A percentile compares a stretch with the other conserved stretches of the same genome.
phyloP scores from a whole-genome alignment of 2,329 filamentous ascomycete species.

The Claviceps digitariae region DNA sequence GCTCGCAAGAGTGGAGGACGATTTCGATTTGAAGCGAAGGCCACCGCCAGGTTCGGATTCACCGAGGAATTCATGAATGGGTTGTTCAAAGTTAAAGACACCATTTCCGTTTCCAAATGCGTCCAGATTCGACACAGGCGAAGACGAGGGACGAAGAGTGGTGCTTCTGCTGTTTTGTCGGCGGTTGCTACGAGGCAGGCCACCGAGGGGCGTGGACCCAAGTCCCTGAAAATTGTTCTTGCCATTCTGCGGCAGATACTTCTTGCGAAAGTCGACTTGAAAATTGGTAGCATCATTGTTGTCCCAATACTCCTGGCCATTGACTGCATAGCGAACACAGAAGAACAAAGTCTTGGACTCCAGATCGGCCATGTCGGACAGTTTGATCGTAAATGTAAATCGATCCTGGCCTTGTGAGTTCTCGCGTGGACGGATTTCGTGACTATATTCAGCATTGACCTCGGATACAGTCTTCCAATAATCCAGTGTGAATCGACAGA shows the following conservation, averaged over 20 bases:
- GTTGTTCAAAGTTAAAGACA: constrained; percentile 44
- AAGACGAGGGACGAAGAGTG: constrained; percentile 37
- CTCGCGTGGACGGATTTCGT: constrained; percentile 58
- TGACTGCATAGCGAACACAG: constrained; percentile 77
- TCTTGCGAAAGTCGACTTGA: constrained; percentile 85
- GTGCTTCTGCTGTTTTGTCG: constrained; percentile 24
- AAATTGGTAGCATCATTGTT: constrained; percentile 83
- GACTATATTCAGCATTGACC: constrained; percentile 74
- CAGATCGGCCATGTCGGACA: constrained; percentile 81
- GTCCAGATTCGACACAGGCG: constrained; percentile 43
- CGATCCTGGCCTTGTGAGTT: constrained; percentile 60
- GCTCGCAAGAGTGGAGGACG: constrained; percentile 46
- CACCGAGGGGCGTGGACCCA: constrained; percentile 34
- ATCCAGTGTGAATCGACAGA: constrained; percentile 90
- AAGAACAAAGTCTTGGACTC: constrained; percentile 88
- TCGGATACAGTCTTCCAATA: constrained; percentile 99
- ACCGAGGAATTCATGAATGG: constrained; percentile 48
- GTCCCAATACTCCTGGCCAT: constrained; percentile 84
- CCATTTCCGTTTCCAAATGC: constrained; percentile 54
- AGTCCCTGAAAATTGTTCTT: constrained; percentile 40
- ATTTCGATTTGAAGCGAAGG: constrained; percentile 60
- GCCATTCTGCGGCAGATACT: constrained; percentile 47
- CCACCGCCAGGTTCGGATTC: constrained; percentile 40
- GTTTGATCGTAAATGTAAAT: constrained; percentile 88
- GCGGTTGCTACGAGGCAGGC: constrained; percentile 55